Base-by-base conservation (phyloP, 2,329 filamentous ascomycete species). In the Sporothrix dimorphospora region DNA sequence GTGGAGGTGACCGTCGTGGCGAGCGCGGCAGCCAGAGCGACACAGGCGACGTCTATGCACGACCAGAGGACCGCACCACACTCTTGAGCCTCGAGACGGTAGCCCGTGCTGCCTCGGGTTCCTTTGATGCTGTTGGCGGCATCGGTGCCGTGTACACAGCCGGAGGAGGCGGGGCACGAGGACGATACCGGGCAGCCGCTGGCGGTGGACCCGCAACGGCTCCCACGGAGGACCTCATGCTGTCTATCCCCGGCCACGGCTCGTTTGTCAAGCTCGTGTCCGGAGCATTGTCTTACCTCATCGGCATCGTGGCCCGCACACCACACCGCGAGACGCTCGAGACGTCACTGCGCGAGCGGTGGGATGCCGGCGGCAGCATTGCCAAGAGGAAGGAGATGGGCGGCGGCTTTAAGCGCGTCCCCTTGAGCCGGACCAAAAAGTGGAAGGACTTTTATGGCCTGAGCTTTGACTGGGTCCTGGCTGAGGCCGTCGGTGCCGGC, bases 401-500 rank as follows among this genome's bases (percentile, higher is more conserved):
- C 82, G 38, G 79, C 81, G 76, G 79, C 30, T 66, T 79, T 6
- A 55, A 55, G 27, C 67, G 72, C 0, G 89, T 88, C 7, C 83
- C 90, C 2, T 87, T 88, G 0, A 89, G 89, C 0, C 82, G 87
- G 77, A 91, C 90, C 19, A 87, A 85, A 78, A 91, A 89, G 78
- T 94, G 92, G 92, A 90, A 86, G 78, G 85, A 88, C 40, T 92
- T 93, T 74, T 87, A 88, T 77, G 92, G 92, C 0, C 80, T 93
- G 73, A 81, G 86, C 57, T 94, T 93, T 79, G 86, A 91, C 72
- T 94, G 90, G 90, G 84, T 92, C 19, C 78, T 94, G 55, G 89
- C 87, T 53, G 91, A 94, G 79, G 91, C 90, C 57, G 84, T 92
- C 30, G 92, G 91, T 0, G 84, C 89, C 38, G 92, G 92, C 1